Conservation (phyloP, 176 grass and related monocot species). For the Dactylis glomerata region DNA sequence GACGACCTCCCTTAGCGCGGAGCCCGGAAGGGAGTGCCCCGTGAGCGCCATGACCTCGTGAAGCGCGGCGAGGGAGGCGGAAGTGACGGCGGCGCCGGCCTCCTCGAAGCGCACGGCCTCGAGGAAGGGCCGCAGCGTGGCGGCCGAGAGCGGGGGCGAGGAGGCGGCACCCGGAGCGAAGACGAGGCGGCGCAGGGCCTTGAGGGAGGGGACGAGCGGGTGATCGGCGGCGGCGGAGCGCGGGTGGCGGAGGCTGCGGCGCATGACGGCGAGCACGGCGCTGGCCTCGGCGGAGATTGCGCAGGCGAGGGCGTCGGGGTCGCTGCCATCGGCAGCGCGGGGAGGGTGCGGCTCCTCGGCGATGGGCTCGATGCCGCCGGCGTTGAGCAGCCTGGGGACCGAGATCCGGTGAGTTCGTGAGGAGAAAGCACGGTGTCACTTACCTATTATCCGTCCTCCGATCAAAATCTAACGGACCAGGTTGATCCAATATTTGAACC, state of each 20-base stretch:
- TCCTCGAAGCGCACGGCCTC: slow-evolving; percentile 78
- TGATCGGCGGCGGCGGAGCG: slow-evolving; percentile 46
- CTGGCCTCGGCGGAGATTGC: slow-evolving; percentile 72
- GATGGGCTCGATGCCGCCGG: slow-evolving; percentile 61
- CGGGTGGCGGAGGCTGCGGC: slow-evolving; percentile 60
- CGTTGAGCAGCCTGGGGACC: slow-evolving; percentile 36
- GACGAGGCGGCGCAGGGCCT: slow-evolving; percentile 71
- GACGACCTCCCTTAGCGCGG: slow-evolving; percentile 69
- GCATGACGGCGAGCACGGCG: slow-evolving; percentile 86
- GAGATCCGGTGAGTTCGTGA: too few species aligned
- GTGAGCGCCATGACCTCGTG: slow-evolving; percentile 64
- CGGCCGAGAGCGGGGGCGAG: slow-evolving; percentile 20
- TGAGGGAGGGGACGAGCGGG: slow-evolving; percentile 68
- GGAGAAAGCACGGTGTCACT: too few species aligned
- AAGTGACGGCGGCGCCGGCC: slow-evolving; percentile 68
- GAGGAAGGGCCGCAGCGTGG: slow-evolving; percentile 67
- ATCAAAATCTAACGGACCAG: too few species aligned
- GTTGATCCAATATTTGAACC: too few species aligned
- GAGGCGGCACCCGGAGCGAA: slow-evolving; percentile 39
- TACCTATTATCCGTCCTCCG: too few species aligned
- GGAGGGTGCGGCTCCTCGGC: slow-evolving; percentile 37
- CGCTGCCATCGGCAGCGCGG: background rate
- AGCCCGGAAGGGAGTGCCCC: slow-evolving; percentile 31
- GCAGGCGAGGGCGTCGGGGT: slow-evolving; percentile 63
- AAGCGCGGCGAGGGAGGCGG: slow-evolving; percentile 66